phyloP scores from a whole-genome alignment of 192 early-diverging fungal genomes.

The Ramicandelaber brevisporus region DNA sequence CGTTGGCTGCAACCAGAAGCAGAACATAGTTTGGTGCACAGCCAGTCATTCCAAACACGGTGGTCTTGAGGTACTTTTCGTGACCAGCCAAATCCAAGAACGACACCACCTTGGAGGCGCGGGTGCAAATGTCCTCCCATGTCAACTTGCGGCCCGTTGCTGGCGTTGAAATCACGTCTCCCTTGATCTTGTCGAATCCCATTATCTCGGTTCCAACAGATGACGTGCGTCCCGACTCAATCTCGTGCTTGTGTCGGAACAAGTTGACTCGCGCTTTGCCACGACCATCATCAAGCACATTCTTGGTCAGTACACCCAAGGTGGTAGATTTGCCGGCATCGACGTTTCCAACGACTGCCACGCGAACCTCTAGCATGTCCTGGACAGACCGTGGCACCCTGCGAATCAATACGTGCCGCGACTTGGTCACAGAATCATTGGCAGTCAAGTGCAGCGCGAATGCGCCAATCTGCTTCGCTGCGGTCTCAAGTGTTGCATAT shows the following conservation, averaged over 20 bases:
- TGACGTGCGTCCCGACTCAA: constrained; percentile 71
- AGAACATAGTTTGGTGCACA: constrained; percentile 76
- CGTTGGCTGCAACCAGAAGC: constrained; percentile 67
- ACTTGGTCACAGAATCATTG: too few relatives aligned
- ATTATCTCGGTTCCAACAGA: constrained; percentile 76
- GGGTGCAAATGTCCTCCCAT: constrained; percentile 62
- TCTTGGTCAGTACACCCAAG: constrained; percentile 75
- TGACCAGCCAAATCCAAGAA: constrained; percentile 67
- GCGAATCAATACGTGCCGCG: too few relatives aligned
- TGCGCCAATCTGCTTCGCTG: too few relatives aligned
- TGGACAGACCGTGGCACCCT: constrained; percentile 36
- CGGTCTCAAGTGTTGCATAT: too few relatives aligned
- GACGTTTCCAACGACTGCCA: constrained; percentile 80
- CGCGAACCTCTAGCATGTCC: constrained; percentile 57
- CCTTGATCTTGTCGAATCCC: constrained; percentile 40
- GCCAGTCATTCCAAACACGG: constrained; percentile 87
- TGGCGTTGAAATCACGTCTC: too few relatives aligned
- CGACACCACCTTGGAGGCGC: constrained; percentile 46
- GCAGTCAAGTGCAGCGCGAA: too few relatives aligned
- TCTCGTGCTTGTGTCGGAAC: constrained; percentile 74
- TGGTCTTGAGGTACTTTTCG: constrained; percentile 88
- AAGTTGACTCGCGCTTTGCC: constrained; percentile 74
- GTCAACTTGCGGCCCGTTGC: constrained; percentile 36
- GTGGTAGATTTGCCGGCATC: constrained; percentile 68
- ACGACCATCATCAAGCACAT: constrained; percentile 73